Evolutionary conservation across 2,329 filamentous ascomycete genomes (phyloP), one percentile per base, ranked within the genome.

Genomic region (Gliomastix tumulicola): DNA sequence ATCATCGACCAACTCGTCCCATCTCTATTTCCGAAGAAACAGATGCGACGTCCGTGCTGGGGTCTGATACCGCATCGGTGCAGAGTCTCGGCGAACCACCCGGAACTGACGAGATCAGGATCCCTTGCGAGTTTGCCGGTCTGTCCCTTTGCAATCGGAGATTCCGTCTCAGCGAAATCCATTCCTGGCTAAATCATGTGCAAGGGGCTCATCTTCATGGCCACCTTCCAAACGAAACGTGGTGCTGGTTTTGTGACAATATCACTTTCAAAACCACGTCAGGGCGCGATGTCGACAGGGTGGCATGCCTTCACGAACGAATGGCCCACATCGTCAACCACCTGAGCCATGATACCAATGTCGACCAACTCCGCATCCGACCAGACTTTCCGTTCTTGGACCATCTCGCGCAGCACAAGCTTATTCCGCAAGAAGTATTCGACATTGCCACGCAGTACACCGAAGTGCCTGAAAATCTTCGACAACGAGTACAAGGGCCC

Each of bases 241-340:
- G 60, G 0, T 79, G 74, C 45, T 73, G 66, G 62, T 76, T 72
- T 41, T 79, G 74, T 45, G 56, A 67, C 37, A 32, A 48, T 0
- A 36, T 40, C 6, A 12, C 21, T 0, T 71, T 68, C 38, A 35
- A 9, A 31, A 34, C n/a, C n/a, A n/a, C n/a, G n/a, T n/a, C n/a
- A n/a, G n/a, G n/a, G n/a, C n/a, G n/a, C n/a, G n/a, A n/a, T n/a
- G n/a, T n/a, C n/a, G n/a, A n/a, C n/a, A n/a, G n/a, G n/a, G n/a
- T n/a, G n/a, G 31, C 36, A 3, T 46, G 56, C 22, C 71, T 67
- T 37, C 21, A 39, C 0, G 15, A 43, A 2, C 63, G 74, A 3
- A 69, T 78, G 68, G 21, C 49, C 4, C 75, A 79, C 43, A 69
- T 77, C 34, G 59, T 53, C 1, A 38, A 39, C 0, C 74, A 79